Evolutionary conservation across 1,139 yeast genomes (phyloP).

Genomic region (Blastobotrys capitulatus): DNA sequence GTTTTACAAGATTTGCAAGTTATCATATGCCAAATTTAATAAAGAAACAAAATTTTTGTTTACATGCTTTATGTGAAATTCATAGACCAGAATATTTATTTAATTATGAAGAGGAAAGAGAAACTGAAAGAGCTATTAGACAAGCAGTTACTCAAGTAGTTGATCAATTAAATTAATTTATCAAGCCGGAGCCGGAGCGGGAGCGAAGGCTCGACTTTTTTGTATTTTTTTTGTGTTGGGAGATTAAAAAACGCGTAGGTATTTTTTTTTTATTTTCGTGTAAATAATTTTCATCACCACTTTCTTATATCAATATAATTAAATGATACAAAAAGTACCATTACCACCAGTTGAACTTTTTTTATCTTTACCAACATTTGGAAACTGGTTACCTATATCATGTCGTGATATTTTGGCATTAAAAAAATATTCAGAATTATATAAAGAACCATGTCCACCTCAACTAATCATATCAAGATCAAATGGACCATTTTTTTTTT

Average conservation of each 20-base stretch:
- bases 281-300: too few species aligned
- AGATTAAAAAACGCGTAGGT: too few species aligned
- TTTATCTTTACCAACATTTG: slow-evolving; percentile 9
- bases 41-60: not conserved
- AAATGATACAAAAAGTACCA: not conserved
- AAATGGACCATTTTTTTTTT: slow-evolving; percentile 19
- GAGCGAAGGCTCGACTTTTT: too few species aligned
- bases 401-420: slow-evolving; percentile 7
- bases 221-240: too few species aligned
- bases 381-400: slow-evolving; percentile 13
- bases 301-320: too few species aligned
- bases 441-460: slow-evolving; percentile 2
- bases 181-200: too few species aligned
- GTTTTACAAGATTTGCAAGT: slow-evolving; percentile 1
- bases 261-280: too few species aligned
- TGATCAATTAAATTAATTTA: not conserved
- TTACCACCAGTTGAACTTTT: slow-evolving; percentile 7
- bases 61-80: not conserved
- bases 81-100: not conserved
- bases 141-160: not conserved
- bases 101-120: not conserved
- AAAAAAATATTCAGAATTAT: not conserved
- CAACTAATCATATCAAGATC: not conserved
- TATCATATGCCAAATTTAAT: not conserved
- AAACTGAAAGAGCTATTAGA: slow-evolving; percentile 1